Conservation (phyloP, 2,329 filamentous ascomycete species). For the Colletotrichum endophyticum region DNA sequence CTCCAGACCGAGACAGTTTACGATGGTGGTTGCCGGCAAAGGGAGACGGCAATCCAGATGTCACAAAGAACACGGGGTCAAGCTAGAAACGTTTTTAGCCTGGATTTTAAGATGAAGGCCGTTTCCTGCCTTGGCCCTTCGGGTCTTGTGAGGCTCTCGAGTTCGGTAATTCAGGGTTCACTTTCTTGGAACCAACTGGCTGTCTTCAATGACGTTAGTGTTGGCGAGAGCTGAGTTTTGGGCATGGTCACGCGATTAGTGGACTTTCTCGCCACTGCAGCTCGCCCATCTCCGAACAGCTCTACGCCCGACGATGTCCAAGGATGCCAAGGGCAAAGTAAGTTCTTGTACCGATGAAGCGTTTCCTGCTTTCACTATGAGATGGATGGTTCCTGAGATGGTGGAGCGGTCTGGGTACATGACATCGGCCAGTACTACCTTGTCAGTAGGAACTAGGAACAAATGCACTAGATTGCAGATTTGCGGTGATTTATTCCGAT, state of each 20-base stretch:
- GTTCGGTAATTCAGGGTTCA: background rate
- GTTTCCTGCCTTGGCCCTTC: background rate
- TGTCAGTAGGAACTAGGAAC: background rate
- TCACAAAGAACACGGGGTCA: background rate
- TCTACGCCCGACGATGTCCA: background rate
- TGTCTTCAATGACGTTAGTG: background rate
- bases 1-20: background rate
- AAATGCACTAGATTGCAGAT: background rate
- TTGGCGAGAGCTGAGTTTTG: background rate
- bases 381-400: background rate
- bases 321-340: background rate
- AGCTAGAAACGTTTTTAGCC: background rate
- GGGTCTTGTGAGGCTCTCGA: background rate
- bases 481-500: background rate
- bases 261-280: background rate
- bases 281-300: background rate
- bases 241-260: background rate
- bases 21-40: background rate
- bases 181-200: background rate
- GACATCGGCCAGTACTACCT: background rate
- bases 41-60: background rate
- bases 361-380: background rate
- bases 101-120: background rate
- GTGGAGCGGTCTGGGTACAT: background rate
- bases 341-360: background rate